These are phyloP conservation scores for Phytophthora europaea DNA, from an alignment of 352 stramenopile species.

Conservation along the genomic window DNA sequence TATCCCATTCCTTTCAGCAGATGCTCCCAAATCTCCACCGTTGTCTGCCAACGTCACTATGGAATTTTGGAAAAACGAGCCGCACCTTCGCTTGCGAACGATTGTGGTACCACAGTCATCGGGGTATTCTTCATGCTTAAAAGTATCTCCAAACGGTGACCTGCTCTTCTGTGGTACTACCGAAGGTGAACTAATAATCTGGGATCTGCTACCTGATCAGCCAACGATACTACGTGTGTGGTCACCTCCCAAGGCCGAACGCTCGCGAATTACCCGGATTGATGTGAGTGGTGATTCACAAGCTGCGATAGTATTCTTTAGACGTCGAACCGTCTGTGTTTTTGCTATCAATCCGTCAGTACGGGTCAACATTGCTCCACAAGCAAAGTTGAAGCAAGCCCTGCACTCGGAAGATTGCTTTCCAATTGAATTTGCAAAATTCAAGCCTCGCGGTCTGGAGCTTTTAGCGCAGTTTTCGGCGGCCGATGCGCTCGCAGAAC, in stretches of 20 bases:
- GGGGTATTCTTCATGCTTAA: slow-evolving; percentile 40
- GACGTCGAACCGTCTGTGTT: slow-evolving; percentile 20
- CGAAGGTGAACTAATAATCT: slow-evolving; percentile 45
- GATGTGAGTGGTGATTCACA: slow-evolving; percentile 41
- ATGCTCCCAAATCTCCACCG: slow-evolving; percentile 1
- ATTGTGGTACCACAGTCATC: slow-evolving; percentile 28
- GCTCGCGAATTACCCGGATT: slow-evolving; percentile 41
- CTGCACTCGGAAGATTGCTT: slow-evolving; percentile 56
- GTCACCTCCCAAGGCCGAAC: slow-evolving; percentile 36
- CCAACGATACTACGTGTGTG: slow-evolving; percentile 32
- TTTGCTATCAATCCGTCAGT: slow-evolving; percentile 9
- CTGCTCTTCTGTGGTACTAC: slow-evolving; percentile 46
- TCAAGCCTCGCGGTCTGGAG: slow-evolving; percentile 43
- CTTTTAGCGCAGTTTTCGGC: slow-evolving; percentile 37
- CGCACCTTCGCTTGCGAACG: slow-evolving; percentile 30
- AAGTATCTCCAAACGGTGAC: slow-evolving; percentile 35
- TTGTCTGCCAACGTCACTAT: not conserved
- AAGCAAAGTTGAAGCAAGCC: slow-evolving; percentile 17
- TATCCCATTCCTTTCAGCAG: slow-evolving; percentile 8
- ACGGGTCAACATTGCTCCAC: not conserved
- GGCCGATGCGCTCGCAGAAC: slow-evolving; percentile 27
- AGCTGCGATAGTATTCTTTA: slow-evolving; percentile 39
- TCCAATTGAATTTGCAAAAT: slow-evolving; percentile 36
- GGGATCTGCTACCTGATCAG: slow-evolving; percentile 35
- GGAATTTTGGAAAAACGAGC: slow-evolving; percentile 47